Percentiles rank a stretch among this genome's conserved stretches.
These are phyloP conservation scores for Hypoxylon sp. DNA, from an alignment of 2,329 filamentous ascomycete species.

Conservation along the genomic window DNA sequence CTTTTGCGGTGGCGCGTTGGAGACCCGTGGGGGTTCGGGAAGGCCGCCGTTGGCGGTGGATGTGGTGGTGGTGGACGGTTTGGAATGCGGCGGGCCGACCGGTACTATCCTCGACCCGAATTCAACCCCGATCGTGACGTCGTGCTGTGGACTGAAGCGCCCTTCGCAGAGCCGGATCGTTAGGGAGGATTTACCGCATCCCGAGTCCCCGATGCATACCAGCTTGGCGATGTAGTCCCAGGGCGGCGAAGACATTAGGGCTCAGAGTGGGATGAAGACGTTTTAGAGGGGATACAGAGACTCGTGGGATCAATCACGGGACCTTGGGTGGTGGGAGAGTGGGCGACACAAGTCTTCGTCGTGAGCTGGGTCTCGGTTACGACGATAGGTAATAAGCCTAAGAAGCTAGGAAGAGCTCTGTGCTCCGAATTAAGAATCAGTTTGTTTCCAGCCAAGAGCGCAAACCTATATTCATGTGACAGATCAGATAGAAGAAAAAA, in stretches of 20 bases:
- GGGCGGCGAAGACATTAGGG: constrained; percentile 74
- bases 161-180: constrained; percentile 97
- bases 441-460: constrained; percentile 18
- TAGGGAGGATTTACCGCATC: constrained; percentile 94
- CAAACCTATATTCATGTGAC: constrained; percentile 27
- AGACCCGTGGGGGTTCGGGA: constrained; percentile 66
- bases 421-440: constrained; percentile 21
- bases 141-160: constrained; percentile 93
- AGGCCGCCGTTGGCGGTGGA: constrained; percentile 59
- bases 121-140: constrained; percentile 97
- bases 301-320: constrained; percentile 30
- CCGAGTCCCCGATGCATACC: constrained; percentile 96
- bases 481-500: constrained; percentile 11
- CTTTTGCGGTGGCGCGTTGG: constrained; percentile 64
- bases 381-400: constrained; percentile 14
- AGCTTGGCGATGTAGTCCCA: constrained; percentile 99
- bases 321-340: neutral
- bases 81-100: constrained; percentile 83
- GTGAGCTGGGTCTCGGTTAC: constrained; percentile 6
- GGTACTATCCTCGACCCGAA: constrained; percentile 95
- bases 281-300: constrained; percentile 5
- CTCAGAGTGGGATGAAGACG: constrained; percentile 17
- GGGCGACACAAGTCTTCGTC: constrained; percentile 2
- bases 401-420: constrained; percentile 10
- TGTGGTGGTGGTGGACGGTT: constrained; percentile 53